These are phyloP conservation scores for Tripidium arundinaceum DNA, from an alignment of 202 grass and related monocot genomes.

Conservation along the genomic window DNA sequence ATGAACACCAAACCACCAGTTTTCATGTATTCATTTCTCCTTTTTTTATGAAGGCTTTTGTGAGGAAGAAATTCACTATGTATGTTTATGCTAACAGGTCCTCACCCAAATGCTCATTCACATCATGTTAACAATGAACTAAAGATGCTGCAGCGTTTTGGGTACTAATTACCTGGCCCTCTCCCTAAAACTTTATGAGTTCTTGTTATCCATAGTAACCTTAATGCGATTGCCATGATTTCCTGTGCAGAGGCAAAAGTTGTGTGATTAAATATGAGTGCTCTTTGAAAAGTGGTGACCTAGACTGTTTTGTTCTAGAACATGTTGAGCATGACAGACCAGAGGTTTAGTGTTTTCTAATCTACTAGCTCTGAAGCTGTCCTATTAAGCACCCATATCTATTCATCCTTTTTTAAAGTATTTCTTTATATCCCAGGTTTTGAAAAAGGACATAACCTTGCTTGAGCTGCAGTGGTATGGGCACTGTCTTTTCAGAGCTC, in stretches of 20 bases:
- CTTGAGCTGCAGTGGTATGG: conserved; percentile 76
- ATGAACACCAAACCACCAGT: conserved; percentile 21
- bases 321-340: conserved; percentile 94
- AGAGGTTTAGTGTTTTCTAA: conserved; percentile 51
- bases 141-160: conserved; percentile 89
- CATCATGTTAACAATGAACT: conserved; percentile 90
- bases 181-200: not conserved
- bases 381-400: not conserved
- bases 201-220: not conserved
- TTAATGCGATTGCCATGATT: conserved; percentile 25
- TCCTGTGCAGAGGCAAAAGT: conserved; percentile 54
- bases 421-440: conserved; percentile 39
- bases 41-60: conserved; percentile 1
- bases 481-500: conserved; percentile 78
- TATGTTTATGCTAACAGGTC: conserved; percentile 55
- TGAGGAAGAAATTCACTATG: conserved; percentile 26
- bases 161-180: conserved; percentile 45
- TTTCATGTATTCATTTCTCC: conserved; percentile 19
- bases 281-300: conserved; percentile 56
- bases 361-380: conserved; percentile 10
- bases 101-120: conserved; percentile 78
- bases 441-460: conserved; percentile 72
- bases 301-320: conserved; percentile 87
- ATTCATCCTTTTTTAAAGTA: conserved; percentile 7
- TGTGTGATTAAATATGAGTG: conserved; percentile 73